Evolutionary conservation across 495 filamentous ascomycete genomes (phyloP).

Genomic region (Lasiosphaeria hispida): DNA sequence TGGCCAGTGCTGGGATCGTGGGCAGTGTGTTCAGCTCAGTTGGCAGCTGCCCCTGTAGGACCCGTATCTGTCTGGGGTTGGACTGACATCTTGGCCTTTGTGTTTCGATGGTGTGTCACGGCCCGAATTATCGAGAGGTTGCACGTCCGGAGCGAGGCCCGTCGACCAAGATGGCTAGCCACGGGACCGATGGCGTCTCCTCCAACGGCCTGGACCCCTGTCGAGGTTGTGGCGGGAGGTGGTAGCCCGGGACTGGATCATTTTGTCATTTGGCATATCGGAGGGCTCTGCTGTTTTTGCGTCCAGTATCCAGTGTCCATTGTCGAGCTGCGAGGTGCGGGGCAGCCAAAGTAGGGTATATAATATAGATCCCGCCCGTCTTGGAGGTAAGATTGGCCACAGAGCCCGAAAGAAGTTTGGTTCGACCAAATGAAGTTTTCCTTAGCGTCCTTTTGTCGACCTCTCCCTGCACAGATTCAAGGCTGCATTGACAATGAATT

Average conservation of each 20-base stretch:
- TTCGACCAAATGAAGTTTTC: constrained; percentile 11
- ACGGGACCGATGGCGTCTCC: background rate
- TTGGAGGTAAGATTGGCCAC: background rate
- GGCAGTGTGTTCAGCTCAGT: too few relatives aligned
- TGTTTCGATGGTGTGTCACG: constrained; percentile 3
- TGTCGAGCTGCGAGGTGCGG: background rate
- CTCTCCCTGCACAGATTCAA: constrained; percentile 4
- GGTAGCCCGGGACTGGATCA: constrained; percentile 15
- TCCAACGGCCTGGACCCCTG: background rate
- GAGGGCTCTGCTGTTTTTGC: background rate
- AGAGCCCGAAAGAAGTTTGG: background rate
- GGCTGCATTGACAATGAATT: background rate
- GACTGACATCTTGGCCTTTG: constrained; percentile 1
- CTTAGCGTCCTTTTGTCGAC: constrained; percentile 7
- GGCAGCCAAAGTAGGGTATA: background rate
- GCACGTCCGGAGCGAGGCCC: constrained; percentile 1
- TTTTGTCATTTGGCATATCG: constrained; percentile 8
- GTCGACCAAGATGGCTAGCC: background rate
- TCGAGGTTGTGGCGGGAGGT: constrained; percentile 11
- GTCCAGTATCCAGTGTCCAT: background rate
- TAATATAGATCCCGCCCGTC: constrained; percentile 6
- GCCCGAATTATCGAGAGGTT: background rate
- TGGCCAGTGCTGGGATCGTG: background rate
- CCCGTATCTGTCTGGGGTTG: background rate
- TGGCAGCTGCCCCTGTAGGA: background rate